Base-by-base conservation (phyloP, 1,284 basidiomycete genomes). In the Microbotryomycetes sp. region DNA sequence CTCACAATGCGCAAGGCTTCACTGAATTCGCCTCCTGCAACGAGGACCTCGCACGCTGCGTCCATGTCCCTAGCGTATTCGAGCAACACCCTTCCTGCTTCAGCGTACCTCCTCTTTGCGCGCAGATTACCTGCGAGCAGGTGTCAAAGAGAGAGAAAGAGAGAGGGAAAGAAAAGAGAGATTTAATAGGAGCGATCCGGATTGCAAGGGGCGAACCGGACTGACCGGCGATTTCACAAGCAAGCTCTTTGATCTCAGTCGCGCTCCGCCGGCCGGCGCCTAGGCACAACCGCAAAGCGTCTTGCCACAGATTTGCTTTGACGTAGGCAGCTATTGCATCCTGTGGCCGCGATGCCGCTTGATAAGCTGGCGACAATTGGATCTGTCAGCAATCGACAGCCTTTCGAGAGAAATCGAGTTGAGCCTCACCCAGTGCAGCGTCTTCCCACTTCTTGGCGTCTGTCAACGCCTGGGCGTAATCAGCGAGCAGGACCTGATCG, bases 401-500 rank as follows among this genome's bases (percentile, higher is more conserved):
- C 35, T 11, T 11, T 41, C 35, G 35, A 41, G 35, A 41, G 18
- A 11, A 41, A 41, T 9, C 35, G 35, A 57, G 31, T 18, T 28
- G 13, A 59, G 41, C 18, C 30, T 45, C 64, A 89, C 89, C 84
- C 18, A 87, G 77, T 0, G 88, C 93, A 3, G 93, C 89, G 68
- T 96, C 86, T 62, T 80, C 78, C 73, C 88, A 91, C 46, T 94
- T 88, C 62, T 89, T 79, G 52, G 86, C 78, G 65, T 94, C 90
- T 71, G 88, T 88, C 2, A 97, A 79, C 80, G 90, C 89, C 64
- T 91, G 89, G 15, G 91, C 94, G 71, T 94, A 96, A 9, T 87
- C 72, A 51, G 83, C 83, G 53, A 93, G 76, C n/a, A 93, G 78
- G 51, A 75, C 72, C 82, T 83, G 55, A n/a, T n/a, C 59, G 47